Evolutionary conservation across 768 basidiomycete species (phyloP).

Genomic region (Termitomyces sp.): DNA sequence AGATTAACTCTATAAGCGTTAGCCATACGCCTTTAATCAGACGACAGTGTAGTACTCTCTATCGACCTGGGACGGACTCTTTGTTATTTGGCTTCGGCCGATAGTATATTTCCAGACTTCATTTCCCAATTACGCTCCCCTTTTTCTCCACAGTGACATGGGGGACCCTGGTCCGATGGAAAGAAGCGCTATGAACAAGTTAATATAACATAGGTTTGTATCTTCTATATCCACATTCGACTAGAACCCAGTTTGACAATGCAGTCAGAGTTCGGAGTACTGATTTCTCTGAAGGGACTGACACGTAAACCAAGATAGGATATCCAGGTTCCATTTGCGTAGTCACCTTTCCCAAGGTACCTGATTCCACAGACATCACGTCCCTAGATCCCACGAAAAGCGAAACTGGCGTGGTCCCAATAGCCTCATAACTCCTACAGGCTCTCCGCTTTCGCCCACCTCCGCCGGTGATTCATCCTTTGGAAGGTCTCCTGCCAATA

Average conservation of each 20-base stretch:
- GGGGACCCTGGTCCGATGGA: background rate
- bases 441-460: background rate
- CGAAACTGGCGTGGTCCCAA: background rate
- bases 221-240: background rate
- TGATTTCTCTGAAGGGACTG: background rate
- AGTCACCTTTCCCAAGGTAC: background rate
- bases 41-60: no score
- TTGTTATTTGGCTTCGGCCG: background rate
- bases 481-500: background rate
- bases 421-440: background rate
- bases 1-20: no score
- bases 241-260: background rate
- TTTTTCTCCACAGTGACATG: no score
- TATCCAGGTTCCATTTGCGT: background rate
- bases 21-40: no score
- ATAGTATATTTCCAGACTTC: background rate
- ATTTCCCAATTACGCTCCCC: background rate
- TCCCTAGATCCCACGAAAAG: background rate
- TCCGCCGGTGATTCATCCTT: background rate
- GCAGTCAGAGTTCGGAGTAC: background rate
- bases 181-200: background rate
- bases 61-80: no score
- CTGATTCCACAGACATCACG: background rate
- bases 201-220: background rate
- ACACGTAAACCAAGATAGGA: background rate